Base-by-base conservation (phyloP, 495 filamentous ascomycete genomes). In the Aspergillus homomorphus region DNA sequence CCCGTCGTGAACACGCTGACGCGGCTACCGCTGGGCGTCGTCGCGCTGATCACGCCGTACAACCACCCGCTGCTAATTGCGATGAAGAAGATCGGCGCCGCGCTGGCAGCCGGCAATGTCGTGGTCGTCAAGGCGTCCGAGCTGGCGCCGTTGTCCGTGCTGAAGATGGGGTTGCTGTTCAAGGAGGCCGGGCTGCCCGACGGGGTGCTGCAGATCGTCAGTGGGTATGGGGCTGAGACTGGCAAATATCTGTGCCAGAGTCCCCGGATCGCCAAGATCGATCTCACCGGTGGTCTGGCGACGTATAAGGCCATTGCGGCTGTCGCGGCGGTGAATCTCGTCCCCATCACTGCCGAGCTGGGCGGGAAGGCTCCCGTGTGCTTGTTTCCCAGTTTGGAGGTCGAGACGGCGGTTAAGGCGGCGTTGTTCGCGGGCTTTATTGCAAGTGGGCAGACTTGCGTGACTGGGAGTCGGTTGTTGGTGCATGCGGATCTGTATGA, bases 51-150 rank as follows among this genome's bases (percentile, higher is more conserved):
- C 55, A 86, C 83, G 0, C 85, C 85, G 9, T 89, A 84, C 70
- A 87, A 87, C 65, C 82, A 86, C 55, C 84, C 85, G 1, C 67
- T 88, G 9, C 70, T 86, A 18, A 85, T 87, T 56, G 81, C 82
- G n/a, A 79, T 80, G 23, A 85, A 84, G 73, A 87, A 87, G 61
- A 69, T 86, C 26, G 84, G 76, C 4, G 80, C 84, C 0, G 83
- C 84, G 0, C 74, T 88, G 4, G 83, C 82, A 3, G 82, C 84
- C 0, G 86, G 85, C 0, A 87, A 88, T 59, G 79, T 76, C 23
- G 79, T 87, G 0, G 74, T 88, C 41, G 68, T 87, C 14, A 87
- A 88, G 70, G 80, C 83, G 2, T 84, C 81, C 21, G 84, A 87
- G 67, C 69, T 83, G 53, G 82, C 83, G 2, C 86, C 85, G 6